phyloP scores from a whole-genome alignment of 305 asterid species.

The Euphrasia arctica region DNA sequence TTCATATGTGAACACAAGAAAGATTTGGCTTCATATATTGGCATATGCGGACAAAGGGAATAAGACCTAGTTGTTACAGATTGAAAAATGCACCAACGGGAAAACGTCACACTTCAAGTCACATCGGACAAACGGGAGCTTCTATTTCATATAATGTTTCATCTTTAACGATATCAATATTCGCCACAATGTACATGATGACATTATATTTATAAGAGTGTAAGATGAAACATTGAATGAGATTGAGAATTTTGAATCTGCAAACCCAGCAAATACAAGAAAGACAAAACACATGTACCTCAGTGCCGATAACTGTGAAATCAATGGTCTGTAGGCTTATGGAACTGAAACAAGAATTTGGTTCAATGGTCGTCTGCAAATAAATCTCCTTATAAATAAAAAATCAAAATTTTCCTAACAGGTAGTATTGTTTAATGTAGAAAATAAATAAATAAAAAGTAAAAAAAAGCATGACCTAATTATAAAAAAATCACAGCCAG shows the following conservation, averaged over 20 bases:
- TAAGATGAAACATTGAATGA: not conserved
- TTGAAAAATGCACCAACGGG: too few relatives aligned
- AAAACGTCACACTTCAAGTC: not conserved
- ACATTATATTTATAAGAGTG: not conserved
- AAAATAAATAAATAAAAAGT: not conserved
- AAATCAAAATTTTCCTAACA: not conserved
- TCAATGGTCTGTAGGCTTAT: too few relatives aligned
- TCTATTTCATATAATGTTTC: not conserved
- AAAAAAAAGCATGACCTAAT: too few relatives aligned
- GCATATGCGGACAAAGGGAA: too few relatives aligned
- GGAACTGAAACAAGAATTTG: too few relatives aligned
- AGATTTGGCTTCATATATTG: too few relatives aligned
- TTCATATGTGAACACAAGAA: not conserved
- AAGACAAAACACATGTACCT: not conserved
- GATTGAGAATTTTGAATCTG: not conserved
- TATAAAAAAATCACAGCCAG: conserved; percentile 37
- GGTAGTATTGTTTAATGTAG: not conserved
- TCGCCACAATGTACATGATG: not conserved
- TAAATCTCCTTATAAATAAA: too few relatives aligned
- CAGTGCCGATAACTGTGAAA: too few relatives aligned
- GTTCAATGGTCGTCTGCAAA: too few relatives aligned
- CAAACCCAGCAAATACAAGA: not conserved
- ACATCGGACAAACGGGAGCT: not conserved
- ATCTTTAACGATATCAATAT: not conserved
- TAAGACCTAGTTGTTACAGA: too few relatives aligned